phyloP scores from a whole-genome alignment of 495 filamentous ascomycete genomes.

The Cenococcum geophilum region DNA sequence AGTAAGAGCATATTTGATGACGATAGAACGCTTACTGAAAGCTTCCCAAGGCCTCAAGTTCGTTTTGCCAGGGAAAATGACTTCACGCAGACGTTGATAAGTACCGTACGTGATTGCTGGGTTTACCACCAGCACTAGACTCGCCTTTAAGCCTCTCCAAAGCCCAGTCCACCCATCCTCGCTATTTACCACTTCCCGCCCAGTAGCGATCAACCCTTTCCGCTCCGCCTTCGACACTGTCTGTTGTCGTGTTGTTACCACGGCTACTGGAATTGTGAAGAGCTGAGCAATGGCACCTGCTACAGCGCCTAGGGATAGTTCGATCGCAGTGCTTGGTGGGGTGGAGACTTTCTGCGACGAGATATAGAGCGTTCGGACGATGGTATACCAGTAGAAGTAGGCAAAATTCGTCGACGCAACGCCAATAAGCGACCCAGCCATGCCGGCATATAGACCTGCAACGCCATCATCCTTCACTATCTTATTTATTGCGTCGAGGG shows the following conservation, averaged over 20 bases:
- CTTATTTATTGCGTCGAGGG: conserved; percentile 79
- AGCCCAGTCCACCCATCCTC: conserved; percentile 87
- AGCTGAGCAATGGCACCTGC: conserved; percentile 89
- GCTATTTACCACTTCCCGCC: conserved; percentile 75
- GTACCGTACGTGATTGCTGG: conserved; percentile 97
- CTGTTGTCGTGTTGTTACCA: conserved; percentile 92
- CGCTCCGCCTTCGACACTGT: conserved; percentile 77
- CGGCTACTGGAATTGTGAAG: conserved; percentile 93
- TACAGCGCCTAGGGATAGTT: conserved; percentile 80
- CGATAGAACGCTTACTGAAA: conserved; percentile 60
- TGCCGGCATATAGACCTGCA: conserved; percentile 79
- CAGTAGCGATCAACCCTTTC: conserved; percentile 85
- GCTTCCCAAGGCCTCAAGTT: conserved; percentile 81
- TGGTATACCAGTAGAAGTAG: conserved; percentile 99
- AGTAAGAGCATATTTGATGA: background rate
- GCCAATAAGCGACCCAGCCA: conserved; percentile 76
- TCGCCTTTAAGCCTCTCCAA: conserved; percentile 94
- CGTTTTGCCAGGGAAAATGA: conserved; percentile 69
- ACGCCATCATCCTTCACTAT: conserved; percentile 80
- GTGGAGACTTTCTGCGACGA: conserved; percentile 54
- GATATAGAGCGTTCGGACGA: conserved; percentile 78
- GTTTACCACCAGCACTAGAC: conserved; percentile 92
- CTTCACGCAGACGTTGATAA: conserved; percentile 81
- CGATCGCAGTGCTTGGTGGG: conserved; percentile 73
- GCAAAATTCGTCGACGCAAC: conserved; percentile 98